A percentile compares a stretch with the other conserved stretches of the same genome.
phyloP scores from a whole-genome alignment of 495 filamentous ascomycete genomes.

The Hypoxylon trugodes region DNA sequence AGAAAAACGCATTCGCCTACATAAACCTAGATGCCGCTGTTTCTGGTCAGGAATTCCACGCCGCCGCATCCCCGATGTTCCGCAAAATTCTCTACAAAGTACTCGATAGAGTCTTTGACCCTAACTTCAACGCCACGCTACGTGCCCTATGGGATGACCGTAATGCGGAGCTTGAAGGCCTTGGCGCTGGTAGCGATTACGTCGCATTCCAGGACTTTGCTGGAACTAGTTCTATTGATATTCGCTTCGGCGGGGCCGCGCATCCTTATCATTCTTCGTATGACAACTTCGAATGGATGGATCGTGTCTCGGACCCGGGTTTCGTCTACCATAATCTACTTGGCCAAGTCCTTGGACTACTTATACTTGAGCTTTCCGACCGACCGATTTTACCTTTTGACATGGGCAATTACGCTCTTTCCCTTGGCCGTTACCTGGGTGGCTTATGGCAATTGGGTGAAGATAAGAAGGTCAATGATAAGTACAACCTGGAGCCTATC shows the following conservation, averaged over 20 bases:
- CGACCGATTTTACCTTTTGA: slow-evolving; percentile 84
- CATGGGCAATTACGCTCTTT: slow-evolving; percentile 67
- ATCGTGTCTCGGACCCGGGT: slow-evolving; percentile 76
- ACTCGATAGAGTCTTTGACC: slow-evolving; percentile 77
- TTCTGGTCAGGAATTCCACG: slow-evolving; percentile 74
- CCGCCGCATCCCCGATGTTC: slow-evolving; percentile 81
- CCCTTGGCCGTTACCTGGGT: slow-evolving; percentile 66
- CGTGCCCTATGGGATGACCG: slow-evolving; percentile 78
- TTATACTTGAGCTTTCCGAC: slow-evolving; percentile 88
- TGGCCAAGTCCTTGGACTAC: slow-evolving; percentile 78
- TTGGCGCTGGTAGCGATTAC: slow-evolving; percentile 87
- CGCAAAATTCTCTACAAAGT: slow-evolving; percentile 73
- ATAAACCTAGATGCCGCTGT: slow-evolving; percentile 93
- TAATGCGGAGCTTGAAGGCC: slow-evolving; percentile 67
- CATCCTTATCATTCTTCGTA: slow-evolving; percentile 87
- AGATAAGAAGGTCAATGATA: slow-evolving; percentile 58
- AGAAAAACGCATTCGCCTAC: slow-evolving; percentile 79
- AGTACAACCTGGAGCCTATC: slow-evolving; percentile 66
- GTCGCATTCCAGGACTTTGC: slow-evolving; percentile 93
- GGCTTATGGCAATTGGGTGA: slow-evolving; percentile 73
- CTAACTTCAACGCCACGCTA: slow-evolving; percentile 74
- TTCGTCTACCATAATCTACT: slow-evolving; percentile 84
- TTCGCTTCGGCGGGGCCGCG: slow-evolving; percentile 76
- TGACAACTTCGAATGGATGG: slow-evolving; percentile 90
- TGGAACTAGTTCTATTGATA: slow-evolving; percentile 88